Evolutionary conservation across 2,329 filamentous ascomycete species (phyloP).

Genomic region (Xylogone sp.): DNA sequence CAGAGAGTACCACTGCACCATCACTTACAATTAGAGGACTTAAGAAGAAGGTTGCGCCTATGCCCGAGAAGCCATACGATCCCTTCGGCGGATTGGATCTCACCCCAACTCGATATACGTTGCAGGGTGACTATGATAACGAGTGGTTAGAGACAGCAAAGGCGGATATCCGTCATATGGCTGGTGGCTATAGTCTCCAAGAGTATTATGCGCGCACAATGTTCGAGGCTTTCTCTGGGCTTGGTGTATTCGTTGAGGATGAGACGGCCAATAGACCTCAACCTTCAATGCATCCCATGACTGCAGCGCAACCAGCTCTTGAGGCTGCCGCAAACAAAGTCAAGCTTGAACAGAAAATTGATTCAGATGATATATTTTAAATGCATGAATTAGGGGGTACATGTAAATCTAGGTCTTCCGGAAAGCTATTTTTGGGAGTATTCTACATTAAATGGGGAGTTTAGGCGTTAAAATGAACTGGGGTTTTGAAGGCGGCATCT

Average conservation of each 20-base stretch:
- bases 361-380: conserved; percentile 45
- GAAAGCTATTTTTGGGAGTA: background rate
- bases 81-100: conserved; percentile 77
- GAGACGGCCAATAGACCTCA: conserved; percentile 39
- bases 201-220: conserved; percentile 81
- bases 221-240: conserved; percentile 83
- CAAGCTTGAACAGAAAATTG: conserved; percentile 36
- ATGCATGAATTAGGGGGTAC: background rate
- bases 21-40: conserved; percentile 71
- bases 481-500: background rate
- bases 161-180: conserved; percentile 61
- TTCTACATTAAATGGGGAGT: background rate
- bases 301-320: conserved; percentile 33
- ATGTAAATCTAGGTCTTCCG: background rate
- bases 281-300: conserved; percentile 23
- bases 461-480: background rate
- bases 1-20: conserved; percentile 13
- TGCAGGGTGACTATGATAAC: conserved; percentile 70
- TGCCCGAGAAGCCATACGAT: conserved; percentile 76
- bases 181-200: conserved; percentile 77
- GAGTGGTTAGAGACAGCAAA: conserved; percentile 67
- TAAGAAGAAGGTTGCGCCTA: conserved; percentile 58
- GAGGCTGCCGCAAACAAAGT: conserved; percentile 26
- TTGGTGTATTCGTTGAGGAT: conserved; percentile 83
- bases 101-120: conserved; percentile 63